Conservation (phyloP, 192 early-diverging fungal species). For the Coemansia sp. region DNA sequence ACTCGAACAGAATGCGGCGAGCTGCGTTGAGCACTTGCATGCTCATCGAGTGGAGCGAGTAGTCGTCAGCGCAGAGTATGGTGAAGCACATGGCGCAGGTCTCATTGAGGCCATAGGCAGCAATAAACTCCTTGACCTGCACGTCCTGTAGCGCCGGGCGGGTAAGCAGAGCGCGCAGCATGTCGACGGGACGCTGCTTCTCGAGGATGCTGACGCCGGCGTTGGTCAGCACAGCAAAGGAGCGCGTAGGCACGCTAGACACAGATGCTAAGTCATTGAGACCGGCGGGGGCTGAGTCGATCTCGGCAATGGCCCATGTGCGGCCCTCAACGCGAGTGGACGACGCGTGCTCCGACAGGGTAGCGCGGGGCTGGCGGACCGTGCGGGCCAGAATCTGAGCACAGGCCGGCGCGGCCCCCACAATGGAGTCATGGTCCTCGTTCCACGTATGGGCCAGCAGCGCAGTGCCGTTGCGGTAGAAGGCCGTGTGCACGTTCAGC, state of each 20-base stretch:
- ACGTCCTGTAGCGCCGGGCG: conserved; percentile 39
- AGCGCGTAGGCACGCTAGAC: conserved; percentile 55
- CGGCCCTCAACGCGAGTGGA: conserved; percentile 68
- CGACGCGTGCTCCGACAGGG: conserved; percentile 54
- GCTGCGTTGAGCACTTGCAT: conserved; percentile 37
- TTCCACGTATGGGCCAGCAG: conserved; percentile 63
- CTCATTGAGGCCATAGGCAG: conserved; percentile 62
- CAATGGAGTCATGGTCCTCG: conserved; percentile 71
- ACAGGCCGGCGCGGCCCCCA: conserved; percentile 62
- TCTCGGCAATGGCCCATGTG: conserved; percentile 77
- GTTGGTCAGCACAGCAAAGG: conserved; percentile 75
- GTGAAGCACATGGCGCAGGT: conserved; percentile 85
- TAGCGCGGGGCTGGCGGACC: conserved; percentile 30
- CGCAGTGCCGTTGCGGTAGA: conserved; percentile 66
- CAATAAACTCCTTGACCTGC: conserved; percentile 55
- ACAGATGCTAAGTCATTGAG: conserved; percentile 71
- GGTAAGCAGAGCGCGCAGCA: conserved; percentile 61
- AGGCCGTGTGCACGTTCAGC: conserved; percentile 60
- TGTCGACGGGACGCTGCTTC: conserved; percentile 78
- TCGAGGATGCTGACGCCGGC: conserved; percentile 64
- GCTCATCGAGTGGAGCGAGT: background rate
- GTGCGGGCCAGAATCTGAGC: conserved; percentile 55
- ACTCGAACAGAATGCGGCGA: conserved; percentile 47
- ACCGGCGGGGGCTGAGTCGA: background rate
- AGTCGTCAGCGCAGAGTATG: conserved; percentile 57